Evolutionary conservation across 2,329 filamentous ascomycete genomes (phyloP), one percentile per base, ranked within the genome.

Genomic region (Magnaporthales sp.): DNA sequence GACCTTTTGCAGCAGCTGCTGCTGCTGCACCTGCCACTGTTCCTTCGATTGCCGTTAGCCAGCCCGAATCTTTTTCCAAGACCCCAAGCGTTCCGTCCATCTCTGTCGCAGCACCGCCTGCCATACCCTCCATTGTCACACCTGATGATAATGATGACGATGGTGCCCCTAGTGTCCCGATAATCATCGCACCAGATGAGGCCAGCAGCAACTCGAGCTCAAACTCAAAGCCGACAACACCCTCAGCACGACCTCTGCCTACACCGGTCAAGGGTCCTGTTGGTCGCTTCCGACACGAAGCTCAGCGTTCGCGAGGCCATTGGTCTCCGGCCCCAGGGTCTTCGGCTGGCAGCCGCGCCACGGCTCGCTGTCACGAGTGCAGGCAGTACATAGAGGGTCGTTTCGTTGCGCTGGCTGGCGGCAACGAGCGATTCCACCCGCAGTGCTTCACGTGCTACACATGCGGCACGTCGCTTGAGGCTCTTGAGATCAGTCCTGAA

Each of bases 401-500:
- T 67, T 94, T 97, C 70, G 90, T 98, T 26, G 91, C 90, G 4
- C 87, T 97, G 7, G 89, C 88, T 1, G 92, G 92, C 54, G 73
- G 32, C 29, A 32, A 32, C 24, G 84, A 88, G 72, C 90, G 93
- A 24, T 98, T 98, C 76, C 95, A 99, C 72, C 93, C 95, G 0
- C 87, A 93, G 70, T 99, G 95, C 78, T 98, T 99, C 80, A 84
- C 86, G 60, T 99, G 95, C 80, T 90, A 92, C 76, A 85, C 91
- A 68, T 99, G 95, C 76, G 88, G 89, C 31, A 96, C 93, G 10
- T 85, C 89, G 24, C 89, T 99, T 22, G 95, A 99, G 79, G 94
- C 93, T 66, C 91, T 99, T 67, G 95, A 96, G 72, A 98, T 99
- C 77, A 97, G 95, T 71, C 92, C 93, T 0, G 95, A 99, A 77